Percentiles rank a stretch among this genome's conserved stretches.
phyloP scores from a whole-genome alignment of 352 stramenopile genomes.

The Aphanomyces cochlioides region DNA sequence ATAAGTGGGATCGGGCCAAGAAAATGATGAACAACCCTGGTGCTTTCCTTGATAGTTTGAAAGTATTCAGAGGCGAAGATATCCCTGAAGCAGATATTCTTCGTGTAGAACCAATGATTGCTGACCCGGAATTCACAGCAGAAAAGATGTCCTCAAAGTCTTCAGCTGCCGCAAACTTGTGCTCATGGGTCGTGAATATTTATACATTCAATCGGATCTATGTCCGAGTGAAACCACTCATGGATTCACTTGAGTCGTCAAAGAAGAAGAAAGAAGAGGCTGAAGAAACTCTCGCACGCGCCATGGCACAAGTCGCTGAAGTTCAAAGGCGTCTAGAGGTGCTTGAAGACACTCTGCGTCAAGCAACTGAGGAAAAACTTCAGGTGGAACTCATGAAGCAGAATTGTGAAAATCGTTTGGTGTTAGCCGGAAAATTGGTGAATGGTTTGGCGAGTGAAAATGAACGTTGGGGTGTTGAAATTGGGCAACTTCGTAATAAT shows the following conservation, averaged over 20 bases:
- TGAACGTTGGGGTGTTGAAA: constrained; percentile 95
- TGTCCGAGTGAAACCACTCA: constrained; percentile 97
- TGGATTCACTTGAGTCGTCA: constrained; percentile 95
- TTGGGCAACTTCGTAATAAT: constrained; percentile 93
- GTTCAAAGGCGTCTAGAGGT: constrained; percentile 90
- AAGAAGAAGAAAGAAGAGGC: constrained; percentile 91
- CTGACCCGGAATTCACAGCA: constrained; percentile 91
- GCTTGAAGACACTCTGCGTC: constrained; percentile 91
- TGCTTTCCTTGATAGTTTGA: constrained; percentile 90
- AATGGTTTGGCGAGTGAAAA: constrained; percentile 95
- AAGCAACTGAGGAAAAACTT: constrained; percentile 94
- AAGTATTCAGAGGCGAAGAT: constrained; percentile 91
- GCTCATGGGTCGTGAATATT: constrained; percentile 97
- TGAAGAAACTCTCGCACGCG: constrained; percentile 87
- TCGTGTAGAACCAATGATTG: constrained; percentile 88
- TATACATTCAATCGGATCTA: constrained; percentile 99
- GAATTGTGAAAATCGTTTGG: constrained; percentile 88
- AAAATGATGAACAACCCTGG: constrained; percentile 99
- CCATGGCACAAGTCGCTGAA: constrained; percentile 91
- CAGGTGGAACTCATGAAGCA: constrained; percentile 95
- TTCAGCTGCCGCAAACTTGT: constrained; percentile 95
- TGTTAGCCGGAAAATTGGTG: constrained; percentile 93
- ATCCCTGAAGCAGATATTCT: constrained; percentile 94
- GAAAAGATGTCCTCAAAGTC: constrained; percentile 97
- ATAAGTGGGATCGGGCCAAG: constrained; percentile 98